These are phyloP conservation scores for Silene vulgaris DNA, from an alignment of 179 eudicot genomes.

Conservation along the genomic window DNA sequence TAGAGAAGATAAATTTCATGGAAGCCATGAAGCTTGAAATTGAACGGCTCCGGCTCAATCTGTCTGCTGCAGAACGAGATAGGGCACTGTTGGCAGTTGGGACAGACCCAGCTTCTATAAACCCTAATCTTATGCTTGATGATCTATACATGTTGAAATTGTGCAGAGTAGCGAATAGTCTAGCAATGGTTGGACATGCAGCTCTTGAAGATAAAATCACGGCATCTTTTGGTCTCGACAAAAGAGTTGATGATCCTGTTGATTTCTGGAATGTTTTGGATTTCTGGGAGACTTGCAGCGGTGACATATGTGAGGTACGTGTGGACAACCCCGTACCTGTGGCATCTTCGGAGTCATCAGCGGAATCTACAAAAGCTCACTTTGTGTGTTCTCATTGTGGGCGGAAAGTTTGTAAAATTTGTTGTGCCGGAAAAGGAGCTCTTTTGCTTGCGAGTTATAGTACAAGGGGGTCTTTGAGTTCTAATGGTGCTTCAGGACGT, in stretches of 20 bases:
- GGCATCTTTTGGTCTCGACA: constrained; percentile 70
- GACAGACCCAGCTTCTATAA: constrained; percentile 80
- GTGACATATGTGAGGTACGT: constrained; percentile 75
- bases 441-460: constrained; percentile 54
- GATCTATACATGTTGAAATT: constrained; percentile 54
- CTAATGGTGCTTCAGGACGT: constrained; percentile 44
- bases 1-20: constrained; percentile 50
- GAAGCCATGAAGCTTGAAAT: constrained; percentile 95
- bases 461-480: constrained; percentile 44
- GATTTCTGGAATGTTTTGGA: constrained; percentile 83
- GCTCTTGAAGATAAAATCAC: constrained; percentile 72
- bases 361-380: constrained; percentile 35
- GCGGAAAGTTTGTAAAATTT: constrained; percentile 70
- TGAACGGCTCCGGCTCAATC: constrained; percentile 64
- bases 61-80: constrained; percentile 92
- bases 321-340: constrained; percentile 36
- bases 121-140: constrained; percentile 81
- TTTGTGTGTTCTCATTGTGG: constrained; percentile 64
- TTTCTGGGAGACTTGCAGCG: constrained; percentile 64
- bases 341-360: constrained; percentile 32
- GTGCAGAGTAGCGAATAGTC: constrained; percentile 61
- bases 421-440: constrained; percentile 95
- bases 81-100: constrained; percentile 80
- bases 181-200: constrained; percentile 77
- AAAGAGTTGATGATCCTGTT: constrained; percentile 33